A percentile compares a stretch with the other conserved stretches of the same genome.
Evolutionary conservation across 2,329 filamentous ascomycete species (phyloP).

Genomic region (Aspergillus arachidicola): DNA sequence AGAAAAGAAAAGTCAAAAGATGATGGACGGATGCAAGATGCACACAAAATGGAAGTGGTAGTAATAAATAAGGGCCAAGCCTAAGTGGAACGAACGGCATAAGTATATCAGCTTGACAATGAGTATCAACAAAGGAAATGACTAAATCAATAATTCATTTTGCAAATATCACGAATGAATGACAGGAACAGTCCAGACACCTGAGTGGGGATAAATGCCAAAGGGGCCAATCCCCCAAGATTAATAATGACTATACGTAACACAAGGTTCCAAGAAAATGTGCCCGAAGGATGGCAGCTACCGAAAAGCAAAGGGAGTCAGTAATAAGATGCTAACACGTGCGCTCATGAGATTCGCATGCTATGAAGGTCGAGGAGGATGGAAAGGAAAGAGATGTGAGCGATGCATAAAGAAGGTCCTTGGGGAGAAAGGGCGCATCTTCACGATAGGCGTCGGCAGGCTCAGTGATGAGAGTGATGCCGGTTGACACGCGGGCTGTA

Average conservation of each 20-base stretch:
- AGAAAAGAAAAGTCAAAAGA: constrained; percentile 10
- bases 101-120: constrained; percentile 16
- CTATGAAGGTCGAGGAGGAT: constrained; percentile 8
- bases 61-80: constrained; percentile 15
- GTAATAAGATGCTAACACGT: constrained; percentile 14
- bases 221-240: constrained; percentile 10
- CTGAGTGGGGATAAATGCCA: constrained; percentile 17
- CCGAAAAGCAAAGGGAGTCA: constrained; percentile 3
- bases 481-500: constrained; percentile 44
- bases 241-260: constrained; percentile 16
- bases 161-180: constrained; percentile 20
- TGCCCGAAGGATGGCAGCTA: neutral
- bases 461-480: constrained; percentile 40
- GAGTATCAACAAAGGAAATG: constrained; percentile 27
- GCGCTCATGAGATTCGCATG: constrained; percentile 17
- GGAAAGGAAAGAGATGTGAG: constrained; percentile 6
- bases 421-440: neutral
- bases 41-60: constrained; percentile 14
- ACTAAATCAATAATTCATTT: constrained; percentile 18
- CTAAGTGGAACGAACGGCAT: constrained; percentile 20
- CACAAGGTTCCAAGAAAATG: neutral
- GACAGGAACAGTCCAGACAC: constrained; percentile 15
- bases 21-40: constrained; percentile 5
- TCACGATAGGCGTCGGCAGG: neutral
- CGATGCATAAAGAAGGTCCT: constrained; percentile 20